Evolutionary conservation across 495 filamentous ascomycete genomes (phyloP).

Genomic region (Aspergillus steynii): DNA sequence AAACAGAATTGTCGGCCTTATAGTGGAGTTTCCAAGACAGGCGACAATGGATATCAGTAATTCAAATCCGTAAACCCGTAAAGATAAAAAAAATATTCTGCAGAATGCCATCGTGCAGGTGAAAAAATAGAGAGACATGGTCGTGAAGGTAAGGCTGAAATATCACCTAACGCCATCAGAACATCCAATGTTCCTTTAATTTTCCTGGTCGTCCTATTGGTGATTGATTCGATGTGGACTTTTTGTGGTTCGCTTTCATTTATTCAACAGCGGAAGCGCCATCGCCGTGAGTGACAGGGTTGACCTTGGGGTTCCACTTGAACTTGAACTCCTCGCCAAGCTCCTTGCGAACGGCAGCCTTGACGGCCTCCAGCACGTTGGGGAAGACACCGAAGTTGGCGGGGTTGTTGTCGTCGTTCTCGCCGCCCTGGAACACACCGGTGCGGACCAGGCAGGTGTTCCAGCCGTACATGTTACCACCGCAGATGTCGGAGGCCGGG

Average conservation of each 20-base stretch:
- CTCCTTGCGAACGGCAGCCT: slow-evolving; percentile 55
- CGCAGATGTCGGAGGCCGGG: slow-evolving; percentile 74
- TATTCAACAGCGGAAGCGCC: slow-evolving; percentile 56
- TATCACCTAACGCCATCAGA: slow-evolving; percentile 15
- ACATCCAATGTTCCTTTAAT: not conserved
- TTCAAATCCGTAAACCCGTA: slow-evolving; percentile 19
- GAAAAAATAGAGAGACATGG: no score
- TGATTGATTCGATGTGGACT: slow-evolving; percentile 15
- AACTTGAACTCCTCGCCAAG: slow-evolving; percentile 58
- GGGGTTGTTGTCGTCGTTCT: slow-evolving; percentile 58
- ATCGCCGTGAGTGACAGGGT: slow-evolving; percentile 62
- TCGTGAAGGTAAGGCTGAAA: not conserved
- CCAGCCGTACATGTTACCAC: slow-evolving; percentile 81
- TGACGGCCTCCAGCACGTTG: slow-evolving; percentile 56
- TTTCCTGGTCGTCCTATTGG: slow-evolving; percentile 10
- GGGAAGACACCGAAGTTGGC: slow-evolving; percentile 59
- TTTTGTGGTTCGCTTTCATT: slow-evolving; percentile 18
- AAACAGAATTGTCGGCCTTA: slow-evolving; percentile 12
- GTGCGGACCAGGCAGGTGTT: slow-evolving; percentile 71
- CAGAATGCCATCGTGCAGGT: no score
- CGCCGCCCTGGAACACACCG: slow-evolving; percentile 59
- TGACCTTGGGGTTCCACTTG: slow-evolving; percentile 60
- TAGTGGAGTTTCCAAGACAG: slow-evolving; percentile 13
- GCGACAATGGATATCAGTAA: slow-evolving; percentile 38
- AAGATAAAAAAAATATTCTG: not conserved